Conservation (phyloP, 768 basidiomycete genomes). For the Auricularia sp. region DNA sequence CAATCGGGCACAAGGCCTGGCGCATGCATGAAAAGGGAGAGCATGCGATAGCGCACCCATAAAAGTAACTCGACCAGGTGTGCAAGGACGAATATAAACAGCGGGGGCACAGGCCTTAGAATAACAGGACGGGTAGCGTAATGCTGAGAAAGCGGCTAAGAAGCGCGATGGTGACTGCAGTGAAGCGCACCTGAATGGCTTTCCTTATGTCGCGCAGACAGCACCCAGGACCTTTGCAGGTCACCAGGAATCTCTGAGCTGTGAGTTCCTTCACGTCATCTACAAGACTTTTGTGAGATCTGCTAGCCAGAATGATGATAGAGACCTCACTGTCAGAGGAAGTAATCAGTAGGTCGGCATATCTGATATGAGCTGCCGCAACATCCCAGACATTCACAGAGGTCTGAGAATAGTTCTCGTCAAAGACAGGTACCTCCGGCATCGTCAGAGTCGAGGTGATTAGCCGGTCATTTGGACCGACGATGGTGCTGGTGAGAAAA, state of each 20-base stretch:
- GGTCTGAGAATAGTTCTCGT: slow-evolving; percentile 21
- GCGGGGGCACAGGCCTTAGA: slow-evolving; percentile 19
- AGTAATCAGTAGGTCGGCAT: slow-evolving; percentile 19
- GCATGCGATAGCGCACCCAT: slow-evolving; percentile 21
- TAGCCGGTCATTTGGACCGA: slow-evolving; percentile 25
- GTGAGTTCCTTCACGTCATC: slow-evolving; percentile 17
- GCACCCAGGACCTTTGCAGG: slow-evolving; percentile 24
- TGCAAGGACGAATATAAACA: slow-evolving; percentile 21
- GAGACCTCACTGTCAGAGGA: neutral
- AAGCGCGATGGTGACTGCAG: neutral
- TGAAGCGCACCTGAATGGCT: slow-evolving; percentile 20
- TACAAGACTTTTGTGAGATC: neutral
- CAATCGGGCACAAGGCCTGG: slow-evolving; percentile 18
- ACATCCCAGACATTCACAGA: slow-evolving; percentile 27
- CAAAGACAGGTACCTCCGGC: slow-evolving; percentile 22
- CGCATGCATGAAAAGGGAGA: slow-evolving; percentile 5
- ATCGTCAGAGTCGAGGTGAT: slow-evolving; percentile 23
- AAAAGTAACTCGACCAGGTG: slow-evolving; percentile 23
- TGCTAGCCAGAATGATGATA: neutral
- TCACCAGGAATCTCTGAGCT: slow-evolving; percentile 26
- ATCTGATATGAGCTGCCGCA: slow-evolving; percentile 24
- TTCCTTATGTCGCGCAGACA: slow-evolving; percentile 19
- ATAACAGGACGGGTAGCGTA: slow-evolving; percentile 20
- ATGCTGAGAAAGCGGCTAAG: slow-evolving; percentile 13
- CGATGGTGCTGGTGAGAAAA: slow-evolving; percentile 20